Conservation (phyloP, 2,329 filamentous ascomycete species). For the Corynespora cassiicola region DNA sequence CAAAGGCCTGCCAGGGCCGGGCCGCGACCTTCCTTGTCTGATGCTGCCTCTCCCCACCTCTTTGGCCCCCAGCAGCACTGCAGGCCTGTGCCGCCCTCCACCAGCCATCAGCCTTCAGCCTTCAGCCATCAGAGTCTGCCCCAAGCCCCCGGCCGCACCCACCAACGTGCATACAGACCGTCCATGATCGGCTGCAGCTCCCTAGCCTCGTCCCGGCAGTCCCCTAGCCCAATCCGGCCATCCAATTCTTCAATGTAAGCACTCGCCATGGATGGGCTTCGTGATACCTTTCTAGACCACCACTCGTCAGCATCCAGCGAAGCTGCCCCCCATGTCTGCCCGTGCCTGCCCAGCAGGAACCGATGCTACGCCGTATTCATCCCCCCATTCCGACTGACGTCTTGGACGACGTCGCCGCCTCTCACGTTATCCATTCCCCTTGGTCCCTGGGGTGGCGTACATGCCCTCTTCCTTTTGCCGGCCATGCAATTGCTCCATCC, state of each 20-base stretch:
- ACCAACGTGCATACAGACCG: not conserved
- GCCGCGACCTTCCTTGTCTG: conserved; percentile 1
- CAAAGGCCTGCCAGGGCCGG: conserved; percentile 4
- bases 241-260: conserved; percentile 30
- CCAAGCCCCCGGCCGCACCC: not conserved
- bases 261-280: conserved; percentile 24
- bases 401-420: conserved; percentile 23
- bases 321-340: conserved; percentile 17
- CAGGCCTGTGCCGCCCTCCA: conserved; percentile 19
- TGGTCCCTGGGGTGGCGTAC: conserved; percentile 25
- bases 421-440: conserved; percentile 27
- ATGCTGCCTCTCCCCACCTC: conserved; percentile 11
- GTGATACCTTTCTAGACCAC: conserved; percentile 27
- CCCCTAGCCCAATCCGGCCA: conserved; percentile 31
- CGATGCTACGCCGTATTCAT: conserved; percentile 31
- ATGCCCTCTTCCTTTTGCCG: conserved; percentile 26
- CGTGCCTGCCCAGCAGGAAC: conserved; percentile 22
- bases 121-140: conserved; percentile 7
- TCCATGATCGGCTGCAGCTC: conserved; percentile 23
- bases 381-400: conserved; percentile 19
- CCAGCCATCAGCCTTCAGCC: conserved; percentile 17
- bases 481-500: conserved; percentile 18
- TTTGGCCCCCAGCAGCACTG: conserved; percentile 26
- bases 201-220: conserved; percentile 19
- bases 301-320: conserved; percentile 18